phyloP scores from a whole-genome alignment of 208 protist species.

The Crithidia fasciculata region DNA sequence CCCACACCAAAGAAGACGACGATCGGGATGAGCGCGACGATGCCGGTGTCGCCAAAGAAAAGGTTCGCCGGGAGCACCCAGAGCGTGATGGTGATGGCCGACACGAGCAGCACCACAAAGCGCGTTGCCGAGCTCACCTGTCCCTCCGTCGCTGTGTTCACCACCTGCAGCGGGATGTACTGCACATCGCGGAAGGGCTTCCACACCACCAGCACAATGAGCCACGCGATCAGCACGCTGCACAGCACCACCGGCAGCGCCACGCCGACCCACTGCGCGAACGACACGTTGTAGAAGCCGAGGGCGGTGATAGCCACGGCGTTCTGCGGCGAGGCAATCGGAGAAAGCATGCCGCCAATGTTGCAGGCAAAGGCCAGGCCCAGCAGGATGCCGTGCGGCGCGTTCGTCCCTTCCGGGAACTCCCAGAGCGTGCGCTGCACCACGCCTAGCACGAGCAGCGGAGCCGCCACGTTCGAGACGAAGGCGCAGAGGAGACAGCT shows the following conservation, averaged over 20 bases:
- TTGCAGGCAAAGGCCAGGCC: slow-evolving; percentile 94
- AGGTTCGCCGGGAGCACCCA: slow-evolving; percentile 84
- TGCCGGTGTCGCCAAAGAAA: slow-evolving; percentile 92
- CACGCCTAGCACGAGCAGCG: slow-evolving; percentile 88
- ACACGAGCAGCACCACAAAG: slow-evolving; percentile 74
- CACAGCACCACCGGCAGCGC: slow-evolving; percentile 83
- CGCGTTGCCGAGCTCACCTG: slow-evolving; percentile 58
- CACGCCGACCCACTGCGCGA: slow-evolving; percentile 83
- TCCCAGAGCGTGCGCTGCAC: slow-evolving; percentile 89
- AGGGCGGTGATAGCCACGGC: slow-evolving; percentile 88
- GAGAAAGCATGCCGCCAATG: slow-evolving; percentile 95
- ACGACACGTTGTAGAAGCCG: slow-evolving; percentile 80
- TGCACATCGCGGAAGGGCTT: slow-evolving; percentile 86
- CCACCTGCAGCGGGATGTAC: slow-evolving; percentile 88
- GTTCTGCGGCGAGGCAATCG: slow-evolving; percentile 95
- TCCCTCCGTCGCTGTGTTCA: slow-evolving; percentile 59
- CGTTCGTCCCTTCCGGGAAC: slow-evolving; percentile 82
- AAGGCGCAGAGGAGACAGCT: slow-evolving; percentile 87
- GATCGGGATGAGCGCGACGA: slow-evolving; percentile 92
- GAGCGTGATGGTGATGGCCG: slow-evolving; percentile 77
- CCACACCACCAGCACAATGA: slow-evolving; percentile 83
- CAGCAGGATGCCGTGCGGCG: slow-evolving; percentile 87
- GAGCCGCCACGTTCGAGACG: slow-evolving; percentile 93
- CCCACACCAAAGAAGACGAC: slow-evolving; percentile 93
- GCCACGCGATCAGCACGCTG: slow-evolving; percentile 72